Base-by-base conservation (phyloP, 768 basidiomycete species). In the Piloderma croceum region DNA sequence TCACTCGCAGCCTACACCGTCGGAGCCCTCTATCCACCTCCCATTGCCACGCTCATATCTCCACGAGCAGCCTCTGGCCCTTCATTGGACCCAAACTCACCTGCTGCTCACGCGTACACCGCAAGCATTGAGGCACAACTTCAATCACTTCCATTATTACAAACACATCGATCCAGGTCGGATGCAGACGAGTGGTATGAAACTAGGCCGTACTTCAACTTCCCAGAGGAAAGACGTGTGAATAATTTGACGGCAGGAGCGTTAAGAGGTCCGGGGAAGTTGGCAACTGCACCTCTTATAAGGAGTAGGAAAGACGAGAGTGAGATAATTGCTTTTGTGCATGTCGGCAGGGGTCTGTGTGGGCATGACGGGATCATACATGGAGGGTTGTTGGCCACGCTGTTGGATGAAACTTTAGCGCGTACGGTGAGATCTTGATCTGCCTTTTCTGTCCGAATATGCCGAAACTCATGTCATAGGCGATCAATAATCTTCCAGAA, bases 311-410 rank as follows among this genome's bases (percentile, higher is more conserved):
- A 65, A 40, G 90, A 96, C 63, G 88, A 91, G 56, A 70, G 69
- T 9, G 88, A 90, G 62, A 76, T 76, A 7, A 54, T 79, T 21
- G 68, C 79, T 5, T 67, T 96, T 44, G 41, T 92, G 2, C 94
- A 97, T 52, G 68, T 96, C 2, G 94, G 94, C 2, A 65, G 86
- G 31, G 86, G 82, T 2, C 47, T 98, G 38, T 98, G 94, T 54
- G 93, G 89, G 3, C 85, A 94, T 47, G 91, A 94, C 60, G 94
- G 94, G 0, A 91, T 99, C 45, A 66, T 97, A 3, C 94, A 99
- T 51, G 94, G 94, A 0, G 94, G 94, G 2, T 53, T 98, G 44
- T 68, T 98, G 15, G 90, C 92, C 27, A 96, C 91, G 2, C 61
- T 98, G 13, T 58, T 96, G 41, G 94, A 99, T 47, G 94, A 99